These are phyloP conservation scores for Eucalyptus grandis DNA, from an alignment of 345 rosid species.

Conservation along the genomic window DNA sequence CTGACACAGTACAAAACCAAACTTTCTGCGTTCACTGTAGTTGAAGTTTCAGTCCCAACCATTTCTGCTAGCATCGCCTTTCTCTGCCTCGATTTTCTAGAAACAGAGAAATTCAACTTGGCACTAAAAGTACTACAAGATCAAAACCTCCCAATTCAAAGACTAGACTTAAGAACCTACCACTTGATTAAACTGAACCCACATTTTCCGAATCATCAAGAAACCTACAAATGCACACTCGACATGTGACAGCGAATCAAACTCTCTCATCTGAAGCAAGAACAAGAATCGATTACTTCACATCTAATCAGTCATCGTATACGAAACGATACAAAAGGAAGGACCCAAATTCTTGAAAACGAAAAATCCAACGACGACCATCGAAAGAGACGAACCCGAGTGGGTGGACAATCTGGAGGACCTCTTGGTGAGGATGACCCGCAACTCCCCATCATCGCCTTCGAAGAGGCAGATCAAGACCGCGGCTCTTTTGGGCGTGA, in stretches of 20 bases:
- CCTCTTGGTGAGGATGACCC: slow-evolving; percentile 82
- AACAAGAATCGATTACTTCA: neutral
- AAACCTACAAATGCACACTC: neutral
- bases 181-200: neutral
- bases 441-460: slow-evolving; percentile 73
- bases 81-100: neutral
- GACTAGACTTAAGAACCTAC: neutral
- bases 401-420: slow-evolving; percentile 70
- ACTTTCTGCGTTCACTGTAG: slow-evolving; percentile 50
- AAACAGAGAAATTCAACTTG: neutral
- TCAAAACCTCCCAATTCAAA: neutral
- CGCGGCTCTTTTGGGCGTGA: slow-evolving; percentile 79
- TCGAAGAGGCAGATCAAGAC: slow-evolving; percentile 82
- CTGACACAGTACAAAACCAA: neutral
- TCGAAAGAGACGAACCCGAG: slow-evolving; percentile 43
- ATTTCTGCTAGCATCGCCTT: neutral
- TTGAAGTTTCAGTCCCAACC: slow-evolving; percentile 29
- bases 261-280: neutral
- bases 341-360: neutral
- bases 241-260: neutral
- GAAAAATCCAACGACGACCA: neutral
- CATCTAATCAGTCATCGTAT: neutral
- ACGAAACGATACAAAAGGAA: neutral
- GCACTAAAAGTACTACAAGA: neutral
- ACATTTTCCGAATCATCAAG: neutral